Evolutionary conservation across 129 eudicot species (phyloP).

Genomic region (Helianthus tuberosus): DNA sequence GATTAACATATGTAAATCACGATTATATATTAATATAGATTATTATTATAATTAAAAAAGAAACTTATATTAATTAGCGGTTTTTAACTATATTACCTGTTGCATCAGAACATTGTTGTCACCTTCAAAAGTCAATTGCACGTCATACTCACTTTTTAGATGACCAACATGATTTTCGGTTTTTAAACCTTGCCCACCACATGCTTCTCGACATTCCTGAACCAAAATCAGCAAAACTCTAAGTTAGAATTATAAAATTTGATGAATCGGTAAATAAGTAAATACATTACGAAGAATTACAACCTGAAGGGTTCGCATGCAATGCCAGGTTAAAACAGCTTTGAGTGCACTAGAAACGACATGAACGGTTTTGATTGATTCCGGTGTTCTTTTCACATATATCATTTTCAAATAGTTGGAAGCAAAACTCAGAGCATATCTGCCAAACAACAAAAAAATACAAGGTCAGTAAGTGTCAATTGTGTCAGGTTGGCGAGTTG

Average conservation of each 20-base stretch:
- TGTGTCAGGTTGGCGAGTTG: neutral
- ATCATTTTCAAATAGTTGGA: conserved; percentile 68
- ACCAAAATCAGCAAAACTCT: neutral
- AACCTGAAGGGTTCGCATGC: conserved; percentile 94
- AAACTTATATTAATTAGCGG: neutral
- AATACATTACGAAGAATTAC: neutral
- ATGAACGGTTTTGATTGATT: conserved; percentile 69
- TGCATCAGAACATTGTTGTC: conserved; percentile 96
- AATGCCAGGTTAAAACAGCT: conserved; percentile 85
- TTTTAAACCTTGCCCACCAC: conserved; percentile 86
- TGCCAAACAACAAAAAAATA: conserved; percentile 36
- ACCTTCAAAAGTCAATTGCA: conserved; percentile 90
- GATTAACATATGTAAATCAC: conserved; percentile 6
- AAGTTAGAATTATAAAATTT: neutral
- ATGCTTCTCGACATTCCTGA: conserved; percentile 89
- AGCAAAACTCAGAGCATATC: conserved; percentile 93
- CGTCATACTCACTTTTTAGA: conserved; percentile 85
- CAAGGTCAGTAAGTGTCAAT: neutral
- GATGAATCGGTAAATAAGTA: too few species aligned
- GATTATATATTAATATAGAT: neutral
- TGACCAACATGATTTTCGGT: conserved; percentile 91
- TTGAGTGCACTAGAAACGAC: conserved; percentile 91
- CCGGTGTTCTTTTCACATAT: conserved; percentile 73
- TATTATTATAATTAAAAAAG: too few species aligned
- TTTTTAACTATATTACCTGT: conserved; percentile 58